Evolutionary conservation across 2,329 filamentous ascomycete species (phyloP), one percentile per base, ranked within the genome.

Genomic region (Talaromyces verruculosus): DNA sequence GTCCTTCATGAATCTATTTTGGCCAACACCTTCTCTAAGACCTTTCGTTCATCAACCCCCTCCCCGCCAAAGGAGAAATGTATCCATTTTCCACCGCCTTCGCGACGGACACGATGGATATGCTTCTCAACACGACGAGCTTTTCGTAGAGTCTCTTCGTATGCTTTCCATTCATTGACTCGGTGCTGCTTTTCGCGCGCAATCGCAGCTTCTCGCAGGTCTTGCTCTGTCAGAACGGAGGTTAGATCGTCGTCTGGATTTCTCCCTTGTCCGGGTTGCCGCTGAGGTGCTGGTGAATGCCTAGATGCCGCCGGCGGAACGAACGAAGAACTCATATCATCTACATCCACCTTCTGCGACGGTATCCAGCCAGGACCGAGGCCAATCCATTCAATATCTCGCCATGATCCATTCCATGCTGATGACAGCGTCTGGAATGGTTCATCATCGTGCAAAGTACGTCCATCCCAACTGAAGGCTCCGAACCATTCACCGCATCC

Each of bases 401-500:
- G 72, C 81, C 81, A 83, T 1, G 77, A 75, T 1, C 76, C 74
- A 62, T 79, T 82, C 80, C 81, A 83, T 53, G 83, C 80, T 1
- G 80, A 78, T 0, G 78, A 77, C 5, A 73, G 67, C 10, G 68
- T 57, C n/a, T 67, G 67, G 19, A 73, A 72, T 8, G 71, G 60
- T n/a, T 65, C 55, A 17, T 73, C 68, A 3, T 74, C 75, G 30
- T 75, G 65, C 2, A 73, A 70, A 2, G 72, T 74, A 17, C 65
- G 66, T 5, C 74, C 73, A 11, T 74, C 75, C 79, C 80, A 84
- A 30, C 74, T 80, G 35, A 89, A 72, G 0, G 86, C 84, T 17
- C 79, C 77, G 37, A 84, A 71, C 87, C 87, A 89, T 25, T 79
- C 76, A 2, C 73, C 74, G 70, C 87, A 89, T 8, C 87, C 86